A percentile compares a stretch with the other conserved stretches of the same genome.
Evolutionary conservation across 202 grass and related monocot species (phyloP).

Genomic region (Eragrostis tef): DNA sequence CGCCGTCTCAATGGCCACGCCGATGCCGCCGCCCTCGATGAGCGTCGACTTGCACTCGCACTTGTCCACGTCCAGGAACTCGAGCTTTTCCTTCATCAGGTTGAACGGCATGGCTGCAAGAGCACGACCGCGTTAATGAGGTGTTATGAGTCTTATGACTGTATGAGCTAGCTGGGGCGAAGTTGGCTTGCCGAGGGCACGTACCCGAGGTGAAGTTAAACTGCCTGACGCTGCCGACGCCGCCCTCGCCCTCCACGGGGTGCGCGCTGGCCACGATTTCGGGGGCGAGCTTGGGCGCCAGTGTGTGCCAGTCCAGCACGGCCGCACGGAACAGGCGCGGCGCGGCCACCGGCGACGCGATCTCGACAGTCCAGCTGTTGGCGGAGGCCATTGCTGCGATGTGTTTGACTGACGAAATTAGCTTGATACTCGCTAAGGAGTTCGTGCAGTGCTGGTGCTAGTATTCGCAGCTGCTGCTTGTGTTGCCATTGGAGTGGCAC

Average conservation of each 20-base stretch:
- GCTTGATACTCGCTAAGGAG: too few relatives aligned
- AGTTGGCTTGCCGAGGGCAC: too few relatives aligned
- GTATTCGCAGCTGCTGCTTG: too few relatives aligned
- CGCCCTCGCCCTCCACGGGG: conserved; percentile 45
- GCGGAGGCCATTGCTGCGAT: conserved; percentile 45
- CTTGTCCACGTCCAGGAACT: conserved; percentile 65
- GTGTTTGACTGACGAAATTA: not conserved
- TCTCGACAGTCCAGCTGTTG: conserved; percentile 59
- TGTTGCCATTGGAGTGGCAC: too few relatives aligned
- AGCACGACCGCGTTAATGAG: not conserved
- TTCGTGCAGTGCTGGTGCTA: too few relatives aligned
- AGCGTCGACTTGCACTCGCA: conserved; percentile 60
- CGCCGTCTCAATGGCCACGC: conserved; percentile 47
- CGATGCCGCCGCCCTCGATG: conserved; percentile 64
- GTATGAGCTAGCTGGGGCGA: too few relatives aligned
- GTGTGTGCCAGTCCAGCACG: conserved; percentile 73
- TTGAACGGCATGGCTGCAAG: conserved; percentile 57
- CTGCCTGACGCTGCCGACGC: conserved; percentile 55
- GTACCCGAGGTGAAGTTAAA: conserved; percentile 75
- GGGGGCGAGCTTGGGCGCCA: conserved; percentile 58
- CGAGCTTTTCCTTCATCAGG: conserved; percentile 62
- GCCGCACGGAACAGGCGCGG: conserved; percentile 69
- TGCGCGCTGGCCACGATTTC: conserved; percentile 51
- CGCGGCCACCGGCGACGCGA: conserved; percentile 52
- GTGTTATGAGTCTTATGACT: too few relatives aligned